These are phyloP conservation scores for Phytopythium kandeliae DNA, from an alignment of 352 stramenopile species.

Conservation along the genomic window DNA sequence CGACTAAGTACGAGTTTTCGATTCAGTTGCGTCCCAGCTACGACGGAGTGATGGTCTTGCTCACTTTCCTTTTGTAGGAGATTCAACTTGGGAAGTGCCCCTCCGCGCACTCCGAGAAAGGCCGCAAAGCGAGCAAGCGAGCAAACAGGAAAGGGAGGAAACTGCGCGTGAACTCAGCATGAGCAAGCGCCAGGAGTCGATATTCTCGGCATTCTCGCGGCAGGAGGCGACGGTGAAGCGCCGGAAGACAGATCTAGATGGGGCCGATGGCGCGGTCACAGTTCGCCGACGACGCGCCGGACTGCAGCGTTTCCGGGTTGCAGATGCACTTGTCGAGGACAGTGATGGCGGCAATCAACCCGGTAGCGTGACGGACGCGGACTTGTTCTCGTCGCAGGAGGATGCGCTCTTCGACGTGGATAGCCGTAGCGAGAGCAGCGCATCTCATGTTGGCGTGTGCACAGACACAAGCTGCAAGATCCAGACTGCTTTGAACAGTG, in stretches of 20 bases:
- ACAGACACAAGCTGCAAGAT: background rate
- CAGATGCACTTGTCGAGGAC: background rate
- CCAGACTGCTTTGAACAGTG: background rate
- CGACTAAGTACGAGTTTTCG: too few relatives aligned
- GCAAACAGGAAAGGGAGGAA: too few relatives aligned
- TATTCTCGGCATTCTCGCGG: constrained; percentile 32
- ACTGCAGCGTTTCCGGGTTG: background rate
- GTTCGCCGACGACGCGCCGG: constrained; percentile 9
- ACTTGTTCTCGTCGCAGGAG: constrained; percentile 55
- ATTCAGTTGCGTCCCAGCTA: too few relatives aligned
- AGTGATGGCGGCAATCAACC: constrained; percentile 13
- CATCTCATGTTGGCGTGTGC: background rate
- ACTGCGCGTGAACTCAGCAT: constrained; percentile 4
- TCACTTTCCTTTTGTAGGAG: too few relatives aligned
- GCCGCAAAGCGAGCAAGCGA: too few relatives aligned
- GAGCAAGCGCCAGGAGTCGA: constrained; percentile 42
- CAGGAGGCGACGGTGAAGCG: constrained; percentile 18
- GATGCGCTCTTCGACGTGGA: constrained; percentile 14
- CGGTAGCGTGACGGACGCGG: constrained; percentile 49
- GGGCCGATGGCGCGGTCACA: constrained; percentile 3
- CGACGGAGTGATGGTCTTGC: too few relatives aligned
- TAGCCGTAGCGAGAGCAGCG: background rate
- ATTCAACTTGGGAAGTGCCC: background rate
- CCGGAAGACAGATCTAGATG: constrained; percentile 14
- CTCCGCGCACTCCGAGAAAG: background rate